Percentiles rank a stretch among this genome's conserved stretches.
These are phyloP conservation scores for Catunica adiposa DNA, from an alignment of 2,329 filamentous ascomycete species.

Conservation along the genomic window DNA sequence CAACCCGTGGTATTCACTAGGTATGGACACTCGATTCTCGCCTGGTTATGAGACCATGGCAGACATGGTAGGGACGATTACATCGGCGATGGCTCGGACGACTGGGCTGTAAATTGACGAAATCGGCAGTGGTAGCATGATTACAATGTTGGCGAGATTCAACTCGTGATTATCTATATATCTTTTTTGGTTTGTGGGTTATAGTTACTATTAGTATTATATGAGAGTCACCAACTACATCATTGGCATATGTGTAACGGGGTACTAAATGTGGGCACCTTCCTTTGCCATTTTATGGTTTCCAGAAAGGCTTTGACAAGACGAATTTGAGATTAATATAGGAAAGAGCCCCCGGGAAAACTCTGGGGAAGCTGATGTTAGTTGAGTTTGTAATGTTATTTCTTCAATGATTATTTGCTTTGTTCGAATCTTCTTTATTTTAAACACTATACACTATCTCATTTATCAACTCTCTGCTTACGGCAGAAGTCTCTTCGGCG, in stretches of 20 bases:
- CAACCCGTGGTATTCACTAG: not conserved
- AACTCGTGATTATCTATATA: too few relatives aligned
- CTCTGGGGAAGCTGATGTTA: not conserved
- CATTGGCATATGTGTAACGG: too few relatives aligned
- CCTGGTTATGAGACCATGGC: not conserved
- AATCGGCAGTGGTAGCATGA: not conserved
- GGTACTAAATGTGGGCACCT: too few relatives aligned
- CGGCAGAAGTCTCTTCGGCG: conserved; percentile 41
- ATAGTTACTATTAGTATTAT: too few relatives aligned
- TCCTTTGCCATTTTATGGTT: too few relatives aligned
- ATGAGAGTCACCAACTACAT: too few relatives aligned
- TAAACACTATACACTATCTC: not conserved
- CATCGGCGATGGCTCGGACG: not conserved
- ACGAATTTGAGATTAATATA: too few relatives aligned
- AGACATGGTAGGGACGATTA: not conserved
- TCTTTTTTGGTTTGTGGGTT: too few relatives aligned
- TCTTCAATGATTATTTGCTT: not conserved
- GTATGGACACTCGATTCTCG: not conserved
- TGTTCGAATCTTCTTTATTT: not conserved
- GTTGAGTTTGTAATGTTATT: not conserved
- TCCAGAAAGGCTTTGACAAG: too few relatives aligned
- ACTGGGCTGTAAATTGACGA: not conserved
- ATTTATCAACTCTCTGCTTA: conserved; percentile 19
- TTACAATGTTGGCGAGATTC: not conserved
- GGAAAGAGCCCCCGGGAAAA: too few relatives aligned